Evolutionary conservation across 805 yeast species (phyloP), one percentile per base, ranked within the genome.

Genomic region (Hanseniaspora mollemarum): DNA sequence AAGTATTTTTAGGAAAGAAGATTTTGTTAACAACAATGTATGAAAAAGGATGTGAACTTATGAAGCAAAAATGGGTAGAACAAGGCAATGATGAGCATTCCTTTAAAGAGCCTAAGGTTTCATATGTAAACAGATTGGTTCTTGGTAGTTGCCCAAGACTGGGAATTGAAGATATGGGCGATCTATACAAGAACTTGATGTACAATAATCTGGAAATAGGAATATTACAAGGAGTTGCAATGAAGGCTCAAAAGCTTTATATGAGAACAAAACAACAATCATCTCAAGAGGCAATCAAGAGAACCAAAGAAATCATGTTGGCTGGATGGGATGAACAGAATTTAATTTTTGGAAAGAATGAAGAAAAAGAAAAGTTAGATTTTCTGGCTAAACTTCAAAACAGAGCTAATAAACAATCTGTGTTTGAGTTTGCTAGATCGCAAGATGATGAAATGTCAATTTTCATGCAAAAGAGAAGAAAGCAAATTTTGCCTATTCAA

Each of bases 321-420:
- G 71, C 78, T 18, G 87, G 88, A 1, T 92, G 97, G 96, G 95
- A 90, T 63, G 87, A 77, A 19, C 90, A 83, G 59, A 87, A 87
- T 65, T 67, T 87, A 29, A 63, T 84, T 49, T 85, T 87, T 62
- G 94, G 94, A 21, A 73, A 76, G 28, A 86, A 86, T 60, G 63
- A 73, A 49, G 95, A 85, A 58, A 73, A 72, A 55, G 92, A 83
- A 57, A 85, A 84, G 62, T 72, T 82, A 24, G 73, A 67, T 38
- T 81, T 92, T 59, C 72, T 92, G 56, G 83, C 78, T 4, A 78
- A 79, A 58, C 69, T 92, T 54, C 77, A 78, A 54, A 75, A 84
- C 57, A 73, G 96, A 61, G 64, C 71, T 39, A 71, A 78, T 46
- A 82, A 85, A 59, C 97, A 92, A 62, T 92, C 98, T 0, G 96